A percentile compares a stretch with the other conserved stretches of the same genome.
Conservation (phyloP, 306 rosid species). For the Sophora flavescens region DNA sequence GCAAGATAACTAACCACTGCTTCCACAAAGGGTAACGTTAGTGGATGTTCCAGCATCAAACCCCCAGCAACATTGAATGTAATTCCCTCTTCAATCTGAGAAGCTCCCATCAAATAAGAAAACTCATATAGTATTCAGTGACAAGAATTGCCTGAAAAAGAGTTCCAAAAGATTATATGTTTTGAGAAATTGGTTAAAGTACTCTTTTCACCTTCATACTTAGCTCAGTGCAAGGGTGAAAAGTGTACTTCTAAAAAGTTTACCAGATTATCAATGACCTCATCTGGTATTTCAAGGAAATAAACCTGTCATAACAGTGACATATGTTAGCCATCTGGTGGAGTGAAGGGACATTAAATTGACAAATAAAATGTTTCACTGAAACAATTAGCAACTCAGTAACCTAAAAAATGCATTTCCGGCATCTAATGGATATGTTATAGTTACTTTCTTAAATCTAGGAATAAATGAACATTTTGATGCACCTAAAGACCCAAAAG, state of each 20-base stretch:
- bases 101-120: conserved; percentile 60
- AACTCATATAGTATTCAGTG: conserved; percentile 54
- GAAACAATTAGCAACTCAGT: too few species aligned
- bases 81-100: conserved; percentile 81
- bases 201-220: conserved; percentile 65
- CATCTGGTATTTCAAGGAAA: conserved; percentile 86
- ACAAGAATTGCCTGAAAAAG: conserved; percentile 44
- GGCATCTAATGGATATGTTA: conserved; percentile 8
- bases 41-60: conserved; percentile 93
- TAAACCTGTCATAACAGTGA: conserved; percentile 69
- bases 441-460: neutral
- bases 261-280: conserved; percentile 83
- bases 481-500: neutral
- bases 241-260: conserved; percentile 54
- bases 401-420: conserved; percentile 29
- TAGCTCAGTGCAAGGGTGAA: conserved; percentile 57
- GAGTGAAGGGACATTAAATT: conserved; percentile 20
- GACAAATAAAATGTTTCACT: conserved; percentile 15
- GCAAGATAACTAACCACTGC: conserved; percentile 73
- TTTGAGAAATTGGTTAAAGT: conserved; percentile 53
- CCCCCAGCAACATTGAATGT: conserved; percentile 89
- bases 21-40: conserved; percentile 84
- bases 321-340: conserved; percentile 36
- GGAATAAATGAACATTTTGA: conserved; percentile 24
- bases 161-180: conserved; percentile 46